These are phyloP conservation scores for Lactifluus pinguis DNA, from an alignment of 768 basidiomycete species.

Conservation along the genomic window DNA sequence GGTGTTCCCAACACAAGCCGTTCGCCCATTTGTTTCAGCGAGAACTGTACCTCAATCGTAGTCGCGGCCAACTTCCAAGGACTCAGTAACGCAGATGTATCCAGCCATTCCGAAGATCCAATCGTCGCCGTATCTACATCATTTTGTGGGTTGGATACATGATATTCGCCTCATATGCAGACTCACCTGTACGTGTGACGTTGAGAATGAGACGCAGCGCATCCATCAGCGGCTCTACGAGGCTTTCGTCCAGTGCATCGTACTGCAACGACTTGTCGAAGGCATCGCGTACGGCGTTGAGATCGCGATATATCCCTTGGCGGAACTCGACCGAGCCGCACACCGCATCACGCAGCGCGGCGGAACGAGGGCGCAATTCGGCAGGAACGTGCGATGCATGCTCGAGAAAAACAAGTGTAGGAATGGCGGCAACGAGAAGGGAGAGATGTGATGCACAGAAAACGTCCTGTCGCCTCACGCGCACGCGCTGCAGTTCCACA, in stretches of 20 bases:
- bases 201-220: slow-evolving; percentile 60
- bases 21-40: slow-evolving; percentile 63
- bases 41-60: slow-evolving; percentile 68
- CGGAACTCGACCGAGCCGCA: slow-evolving; percentile 63
- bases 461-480: slow-evolving; percentile 58
- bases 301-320: slow-evolving; percentile 64
- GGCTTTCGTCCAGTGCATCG: slow-evolving; percentile 37
- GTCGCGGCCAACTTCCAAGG: slow-evolving; percentile 82
- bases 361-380: slow-evolving; percentile 40
- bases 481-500: slow-evolving; percentile 58
- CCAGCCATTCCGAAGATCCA: slow-evolving; percentile 49
- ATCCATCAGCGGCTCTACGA: slow-evolving; percentile 55
- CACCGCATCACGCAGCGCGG: slow-evolving; percentile 45
- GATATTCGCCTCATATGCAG: not conserved
- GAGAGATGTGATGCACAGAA: slow-evolving; percentile 61
- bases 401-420: slow-evolving; percentile 64
- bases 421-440: slow-evolving; percentile 51
- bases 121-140: slow-evolving; percentile 28
- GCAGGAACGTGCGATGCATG: slow-evolving; percentile 45
- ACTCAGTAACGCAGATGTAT: slow-evolving; percentile 57
- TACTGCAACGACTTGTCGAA: slow-evolving; percentile 57
- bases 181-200: slow-evolving; percentile 49
- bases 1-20: slow-evolving; percentile 51
- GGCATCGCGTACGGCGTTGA: slow-evolving; percentile 58
- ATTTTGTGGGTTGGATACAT: not conserved